A percentile compares a stretch with the other conserved stretches of the same genome.
These are phyloP conservation scores for Leccinum variicolor DNA, from an alignment of 768 basidiomycete genomes.

Conservation along the genomic window DNA sequence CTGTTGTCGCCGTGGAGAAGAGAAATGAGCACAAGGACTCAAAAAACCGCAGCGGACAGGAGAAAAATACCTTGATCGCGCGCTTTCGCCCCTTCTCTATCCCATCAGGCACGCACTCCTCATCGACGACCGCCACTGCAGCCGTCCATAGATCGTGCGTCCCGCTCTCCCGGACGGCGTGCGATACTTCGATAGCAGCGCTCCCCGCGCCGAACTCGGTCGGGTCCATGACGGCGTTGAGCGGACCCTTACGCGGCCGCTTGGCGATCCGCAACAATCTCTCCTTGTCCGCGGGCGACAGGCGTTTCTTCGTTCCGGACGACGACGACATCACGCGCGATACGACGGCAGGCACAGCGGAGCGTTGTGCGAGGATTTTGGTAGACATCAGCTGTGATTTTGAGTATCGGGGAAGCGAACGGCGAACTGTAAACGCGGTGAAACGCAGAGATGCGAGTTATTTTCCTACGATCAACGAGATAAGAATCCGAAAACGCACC, in stretches of 20 bases:
- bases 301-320: slow-evolving; percentile 23
- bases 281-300: slow-evolving; percentile 71
- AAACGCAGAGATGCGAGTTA: no score
- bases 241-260: slow-evolving; percentile 64
- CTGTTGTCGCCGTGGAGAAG: slow-evolving; percentile 28
- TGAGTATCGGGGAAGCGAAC: slow-evolving; percentile 53
- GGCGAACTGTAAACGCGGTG: slow-evolving; percentile 47
- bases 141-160: slow-evolving; percentile 61
- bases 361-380: slow-evolving; percentile 81
- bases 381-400: slow-evolving; percentile 57
- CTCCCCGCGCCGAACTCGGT: slow-evolving; percentile 65
- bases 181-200: slow-evolving; percentile 58
- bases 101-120: slow-evolving; percentile 41
- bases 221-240: slow-evolving; percentile 68
- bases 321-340: slow-evolving; percentile 44
- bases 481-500: slow-evolving; percentile 35
- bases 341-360: slow-evolving; percentile 80
- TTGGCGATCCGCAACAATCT: slow-evolving; percentile 75
- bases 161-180: slow-evolving; percentile 67
- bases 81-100: slow-evolving; percentile 35
- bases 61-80: slow-evolving; percentile 37
- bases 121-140: slow-evolving; percentile 20
- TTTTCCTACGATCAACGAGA: background rate
- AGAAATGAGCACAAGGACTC: background rate
- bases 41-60: background rate